Percentiles rank a stretch among this genome's conserved stretches.
phyloP scores from a whole-genome alignment of 108 stramenopile genomes.

The Schizochytrium sp. region DNA sequence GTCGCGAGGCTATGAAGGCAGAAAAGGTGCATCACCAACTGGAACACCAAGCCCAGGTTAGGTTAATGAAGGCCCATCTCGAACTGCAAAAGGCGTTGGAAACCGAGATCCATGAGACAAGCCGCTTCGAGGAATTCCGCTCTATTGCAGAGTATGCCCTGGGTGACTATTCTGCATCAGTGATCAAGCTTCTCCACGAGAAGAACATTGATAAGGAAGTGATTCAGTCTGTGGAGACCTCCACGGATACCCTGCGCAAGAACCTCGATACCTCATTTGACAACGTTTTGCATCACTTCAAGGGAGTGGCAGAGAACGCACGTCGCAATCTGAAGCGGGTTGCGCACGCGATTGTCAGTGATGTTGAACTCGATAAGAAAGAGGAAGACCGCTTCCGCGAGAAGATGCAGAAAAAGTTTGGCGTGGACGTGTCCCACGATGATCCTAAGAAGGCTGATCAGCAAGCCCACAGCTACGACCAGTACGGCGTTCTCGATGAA shows the following conservation, averaged over 20 bases:
- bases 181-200: neutral
- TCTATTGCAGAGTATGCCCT: conserved; percentile 20
- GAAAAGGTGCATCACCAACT: conserved; percentile 51
- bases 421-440: neutral
- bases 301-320: conserved; percentile 42
- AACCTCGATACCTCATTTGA: neutral
- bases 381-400: conserved; percentile 45
- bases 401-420: conserved; percentile 39
- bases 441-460: neutral
- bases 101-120: conserved; percentile 47
- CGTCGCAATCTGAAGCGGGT: conserved; percentile 40
- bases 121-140: conserved; percentile 31
- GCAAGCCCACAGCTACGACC: conserved; percentile 34
- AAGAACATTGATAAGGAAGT: conserved; percentile 36
- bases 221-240: neutral
- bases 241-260: conserved; percentile 29
- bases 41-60: conserved; percentile 53
- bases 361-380: conserved; percentile 45
- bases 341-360: conserved; percentile 54
- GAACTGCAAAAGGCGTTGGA: conserved; percentile 47
- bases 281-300: conserved; percentile 44
- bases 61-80: conserved; percentile 36
- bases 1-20: neutral
- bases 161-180: conserved; percentile 1
- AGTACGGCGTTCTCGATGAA: conserved; percentile 31